Percentiles rank a stretch among this genome's conserved stretches.
Conservation (phyloP, 78 protist species). For the Isochrysis galbana region DNA sequence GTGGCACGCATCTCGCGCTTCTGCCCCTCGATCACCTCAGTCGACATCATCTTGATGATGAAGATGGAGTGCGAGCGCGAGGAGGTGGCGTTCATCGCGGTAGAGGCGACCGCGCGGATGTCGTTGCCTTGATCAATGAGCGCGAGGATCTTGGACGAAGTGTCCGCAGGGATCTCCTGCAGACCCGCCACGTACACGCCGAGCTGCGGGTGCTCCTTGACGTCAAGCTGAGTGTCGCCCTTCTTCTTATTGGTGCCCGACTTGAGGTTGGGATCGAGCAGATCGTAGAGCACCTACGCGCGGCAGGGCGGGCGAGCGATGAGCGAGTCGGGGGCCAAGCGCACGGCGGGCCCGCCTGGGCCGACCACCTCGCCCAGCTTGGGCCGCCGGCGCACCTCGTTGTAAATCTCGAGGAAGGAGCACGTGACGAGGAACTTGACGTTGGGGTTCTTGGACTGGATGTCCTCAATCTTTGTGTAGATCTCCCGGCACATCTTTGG, state of each 20-base stretch:
- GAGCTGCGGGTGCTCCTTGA: slow-evolving; percentile 49
- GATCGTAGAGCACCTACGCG: slow-evolving; percentile 27
- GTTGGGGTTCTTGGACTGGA: background rate
- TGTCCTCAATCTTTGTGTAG: background rate
- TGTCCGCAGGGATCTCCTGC: background rate
- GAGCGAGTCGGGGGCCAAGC: background rate
- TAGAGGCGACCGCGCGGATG: slow-evolving; percentile 81
- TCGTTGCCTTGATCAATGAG: slow-evolving; percentile 66
- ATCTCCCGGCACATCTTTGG: slow-evolving; percentile 29
- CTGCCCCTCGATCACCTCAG: background rate
- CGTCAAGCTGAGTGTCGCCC: background rate
- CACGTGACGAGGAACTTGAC: background rate
- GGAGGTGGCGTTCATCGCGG: slow-evolving; percentile 80
- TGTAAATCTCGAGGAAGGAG: slow-evolving; percentile 52
- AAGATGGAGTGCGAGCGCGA: slow-evolving; percentile 87
- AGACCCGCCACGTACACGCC: slow-evolving; percentile 42
- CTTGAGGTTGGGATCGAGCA: slow-evolving; percentile 18
- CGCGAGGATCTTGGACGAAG: slow-evolving; percentile 32
- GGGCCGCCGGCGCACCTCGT: slow-evolving; percentile 48
- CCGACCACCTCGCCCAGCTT: too few species aligned
- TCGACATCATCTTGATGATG: slow-evolving; percentile 57
- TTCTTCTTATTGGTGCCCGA: background rate
- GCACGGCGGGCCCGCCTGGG: background rate
- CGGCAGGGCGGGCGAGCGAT: background rate
- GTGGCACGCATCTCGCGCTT: background rate